A percentile compares a stretch with the other conserved stretches of the same genome.
Conservation (phyloP, 2,329 filamentous ascomycete species). For the Ciborinia camelliae region DNA sequence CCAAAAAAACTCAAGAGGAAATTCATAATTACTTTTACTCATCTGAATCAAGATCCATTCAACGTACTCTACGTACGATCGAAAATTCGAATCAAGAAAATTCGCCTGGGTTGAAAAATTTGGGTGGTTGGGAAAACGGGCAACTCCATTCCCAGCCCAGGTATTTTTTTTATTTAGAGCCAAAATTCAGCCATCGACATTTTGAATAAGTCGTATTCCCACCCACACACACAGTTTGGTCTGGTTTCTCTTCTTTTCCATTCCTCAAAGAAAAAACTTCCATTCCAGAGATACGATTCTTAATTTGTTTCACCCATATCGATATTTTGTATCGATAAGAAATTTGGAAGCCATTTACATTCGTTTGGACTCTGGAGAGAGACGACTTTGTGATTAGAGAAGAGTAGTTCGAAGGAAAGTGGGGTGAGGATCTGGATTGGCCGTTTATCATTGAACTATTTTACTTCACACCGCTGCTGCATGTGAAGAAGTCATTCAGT, state of each 20-base stretch:
- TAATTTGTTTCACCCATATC: neutral
- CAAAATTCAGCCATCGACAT: constrained; percentile 11
- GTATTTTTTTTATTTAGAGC: neutral
- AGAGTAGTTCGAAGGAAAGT: neutral
- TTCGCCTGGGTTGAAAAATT: constrained; percentile 1
- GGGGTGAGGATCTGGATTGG: constrained; percentile 4
- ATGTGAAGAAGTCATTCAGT: constrained; percentile 16
- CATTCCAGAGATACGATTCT: constrained; percentile 4
- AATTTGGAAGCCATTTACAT: neutral
- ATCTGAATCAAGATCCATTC: constrained; percentile 1
- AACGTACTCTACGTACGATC: neutral
- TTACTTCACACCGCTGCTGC: constrained; percentile 16
- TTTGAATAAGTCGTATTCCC: constrained; percentile 1
- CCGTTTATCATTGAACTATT: constrained; percentile 2
- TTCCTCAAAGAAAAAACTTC: neutral
- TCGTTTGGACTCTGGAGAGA: neutral
- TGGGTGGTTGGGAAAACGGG: constrained; percentile 14
- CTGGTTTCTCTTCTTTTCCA: neutral
- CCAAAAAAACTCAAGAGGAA: neutral
- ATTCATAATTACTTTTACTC: neutral
- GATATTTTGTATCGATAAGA: neutral
- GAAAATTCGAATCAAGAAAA: neutral
- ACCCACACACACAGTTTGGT: neutral
- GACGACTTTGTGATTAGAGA: neutral
- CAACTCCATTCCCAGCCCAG: constrained; percentile 12